Evolutionary conservation across 371 early-diverging fungal species (phyloP), one percentile per base, ranked within the genome.

Genomic region (Rhizopus arrhizus): DNA sequence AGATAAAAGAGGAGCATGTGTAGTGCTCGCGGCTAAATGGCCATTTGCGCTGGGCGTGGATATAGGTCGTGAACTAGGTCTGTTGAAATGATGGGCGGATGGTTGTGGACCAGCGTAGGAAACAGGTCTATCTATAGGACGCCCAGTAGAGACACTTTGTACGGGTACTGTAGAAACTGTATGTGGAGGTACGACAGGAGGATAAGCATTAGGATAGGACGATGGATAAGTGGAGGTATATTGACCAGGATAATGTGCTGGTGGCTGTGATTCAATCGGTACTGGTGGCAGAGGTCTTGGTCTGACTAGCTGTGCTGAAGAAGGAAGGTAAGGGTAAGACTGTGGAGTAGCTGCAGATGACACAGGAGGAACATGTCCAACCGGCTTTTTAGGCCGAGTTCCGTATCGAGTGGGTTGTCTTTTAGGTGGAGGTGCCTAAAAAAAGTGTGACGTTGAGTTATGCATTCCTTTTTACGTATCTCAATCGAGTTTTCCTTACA

Each of bases 381-480:
- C 59, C 5, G 63, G 46, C 13, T 66, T 57, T 10, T 49, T 65
- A 48, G 64, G 66, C 11, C 36, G 59, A 38, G 58, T 66, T 34
- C 61, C 68, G 15, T 57, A 68, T 31, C 79, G 60, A 4, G 79
- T 78, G 12, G 80, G 80, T 28, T 73, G 75, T 35, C 80, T 69
- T 52, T 68, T 66, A 13, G 72, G 73, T 33, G 77, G 77, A 35
- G 75, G 73, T 29, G 70, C 66, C 74, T 80, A 65, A 51, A 55
- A 11, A 45, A 48, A 57, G 32, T 45, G 15, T 34, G 43, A 22
- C 13, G 2, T 28, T 41, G 45, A 51, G 48, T n/a, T 16, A 31
- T 36, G 34, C n/a, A 7, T 22, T 22, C 22, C 59, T 53, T 49
- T 31, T 28, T 34, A 10, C 42, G 31, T 16, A 12, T 5, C 59